Conservation (phyloP, 768 basidiomycete genomes). For the Floccularia luteovirens region DNA sequence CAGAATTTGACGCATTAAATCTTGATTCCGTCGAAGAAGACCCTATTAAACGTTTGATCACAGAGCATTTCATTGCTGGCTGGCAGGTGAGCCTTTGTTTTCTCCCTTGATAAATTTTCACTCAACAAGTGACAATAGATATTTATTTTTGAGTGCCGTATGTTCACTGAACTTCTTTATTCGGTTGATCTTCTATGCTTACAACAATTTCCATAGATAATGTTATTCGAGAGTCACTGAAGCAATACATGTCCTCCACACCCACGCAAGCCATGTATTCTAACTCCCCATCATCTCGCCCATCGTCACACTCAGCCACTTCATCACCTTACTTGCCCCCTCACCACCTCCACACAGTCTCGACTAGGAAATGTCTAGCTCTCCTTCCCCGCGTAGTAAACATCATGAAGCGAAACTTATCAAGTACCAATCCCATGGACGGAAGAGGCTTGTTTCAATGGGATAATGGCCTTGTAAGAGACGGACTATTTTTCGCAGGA, state of each 20-base stretch:
- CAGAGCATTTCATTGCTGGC: conserved; percentile 64
- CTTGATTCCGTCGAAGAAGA: conserved; percentile 21
- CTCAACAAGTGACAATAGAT: conserved; percentile 36
- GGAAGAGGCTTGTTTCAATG: conserved; percentile 61
- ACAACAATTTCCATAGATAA: conserved; percentile 45
- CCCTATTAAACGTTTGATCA: conserved; percentile 23
- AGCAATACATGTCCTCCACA: conserved; percentile 33
- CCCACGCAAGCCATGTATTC: conserved; percentile 25
- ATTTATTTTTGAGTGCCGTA: conserved; percentile 86
- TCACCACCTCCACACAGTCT: conserved; percentile 38
- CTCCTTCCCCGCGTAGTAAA: conserved; percentile 43
- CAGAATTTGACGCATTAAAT: conserved; percentile 68
- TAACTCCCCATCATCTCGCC: conserved; percentile 37
- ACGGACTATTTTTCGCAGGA: conserved; percentile 87
- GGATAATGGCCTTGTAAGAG: conserved; percentile 81
- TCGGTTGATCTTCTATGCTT: conserved; percentile 7
- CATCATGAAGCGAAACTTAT: conserved; percentile 44
- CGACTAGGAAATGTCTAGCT: conserved; percentile 40
- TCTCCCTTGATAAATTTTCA: conserved; percentile 4
- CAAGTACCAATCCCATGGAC: conserved; percentile 16
- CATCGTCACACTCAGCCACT: conserved; percentile 32
- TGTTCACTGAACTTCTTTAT: conserved; percentile 23
- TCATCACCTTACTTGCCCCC: conserved; percentile 38
- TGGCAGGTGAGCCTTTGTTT: conserved; percentile 70
- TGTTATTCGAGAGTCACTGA: conserved; percentile 77